Percentiles rank a stretch among this genome's conserved stretches.
phyloP scores from a whole-genome alignment of 805 yeast species.

The Nakazawaea pomicola region DNA sequence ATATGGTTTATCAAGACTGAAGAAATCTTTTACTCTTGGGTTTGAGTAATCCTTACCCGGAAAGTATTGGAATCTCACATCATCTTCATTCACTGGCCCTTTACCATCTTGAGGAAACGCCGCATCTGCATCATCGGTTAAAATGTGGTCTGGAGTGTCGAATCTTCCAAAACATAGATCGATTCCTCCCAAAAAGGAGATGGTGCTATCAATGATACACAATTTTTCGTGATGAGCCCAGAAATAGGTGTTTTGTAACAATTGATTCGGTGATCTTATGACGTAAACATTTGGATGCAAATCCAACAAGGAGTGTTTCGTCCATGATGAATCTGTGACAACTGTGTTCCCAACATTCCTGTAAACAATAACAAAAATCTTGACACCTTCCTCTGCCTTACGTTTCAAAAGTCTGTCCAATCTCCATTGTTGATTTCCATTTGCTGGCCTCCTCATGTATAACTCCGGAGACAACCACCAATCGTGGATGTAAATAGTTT shows the following conservation, averaged over 20 bases:
- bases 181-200: conserved; percentile 92
- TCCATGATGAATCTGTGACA: conserved; percentile 89
- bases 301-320: conserved; percentile 87
- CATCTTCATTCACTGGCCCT: conserved; percentile 18
- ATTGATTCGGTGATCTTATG: conserved; percentile 91
- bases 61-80: conserved; percentile 54
- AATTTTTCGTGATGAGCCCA: conserved; percentile 99
- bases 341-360: conserved; percentile 92
- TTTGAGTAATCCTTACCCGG: conserved; percentile 98
- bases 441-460: conserved; percentile 88
- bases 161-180: conserved; percentile 94
- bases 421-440: conserved; percentile 92
- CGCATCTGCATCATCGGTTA: conserved; percentile 61
- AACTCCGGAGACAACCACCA: conserved; percentile 99
- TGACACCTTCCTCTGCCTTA: conserved; percentile 93
- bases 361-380: conserved; percentile 85
- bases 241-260: conserved; percentile 85
- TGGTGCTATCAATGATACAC: conserved; percentile 78
- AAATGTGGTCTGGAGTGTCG: conserved; percentile 94
- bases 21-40: conserved; percentile 88
- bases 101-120: conserved; percentile 20
- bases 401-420: conserved; percentile 82
- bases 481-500: conserved; percentile 90
- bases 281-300: conserved; percentile 84
- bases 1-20: conserved; percentile 74